These are phyloP conservation scores for Brassica hybrid DNA, from an alignment of 441 rosid genomes.

Conservation along the genomic window DNA sequence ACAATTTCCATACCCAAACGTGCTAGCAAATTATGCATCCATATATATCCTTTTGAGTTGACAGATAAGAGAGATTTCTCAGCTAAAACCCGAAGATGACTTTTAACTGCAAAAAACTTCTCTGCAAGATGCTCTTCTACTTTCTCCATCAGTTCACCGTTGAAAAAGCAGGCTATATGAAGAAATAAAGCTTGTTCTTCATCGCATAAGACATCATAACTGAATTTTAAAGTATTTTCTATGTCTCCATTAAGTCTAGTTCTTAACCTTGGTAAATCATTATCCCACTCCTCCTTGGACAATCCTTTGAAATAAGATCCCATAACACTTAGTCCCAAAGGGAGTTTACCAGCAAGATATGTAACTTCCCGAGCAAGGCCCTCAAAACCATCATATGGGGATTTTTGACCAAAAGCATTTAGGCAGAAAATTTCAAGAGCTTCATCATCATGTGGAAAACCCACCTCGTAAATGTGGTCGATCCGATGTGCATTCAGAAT, in stretches of 20 bases:
- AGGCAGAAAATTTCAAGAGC: slow-evolving; percentile 48
- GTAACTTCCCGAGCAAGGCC: slow-evolving; percentile 47
- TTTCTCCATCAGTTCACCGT: too few species aligned
- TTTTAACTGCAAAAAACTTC: too few species aligned
- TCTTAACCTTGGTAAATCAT: slow-evolving; percentile 12
- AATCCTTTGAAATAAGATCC: slow-evolving; percentile 50
- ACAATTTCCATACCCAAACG: too few species aligned
- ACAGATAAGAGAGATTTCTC: too few species aligned
- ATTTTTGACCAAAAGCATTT: slow-evolving; percentile 50
- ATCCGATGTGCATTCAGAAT: slow-evolving; percentile 1
- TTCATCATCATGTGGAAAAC: neutral
- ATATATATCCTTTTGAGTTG: too few species aligned
- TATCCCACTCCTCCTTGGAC: neutral
- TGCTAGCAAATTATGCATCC: too few species aligned
- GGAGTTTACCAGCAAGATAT: slow-evolving; percentile 46
- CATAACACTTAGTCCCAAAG: slow-evolving; percentile 61
- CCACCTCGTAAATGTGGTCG: slow-evolving; percentile 12
- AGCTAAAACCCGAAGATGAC: too few species aligned
- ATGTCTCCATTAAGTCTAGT: slow-evolving; percentile 19
- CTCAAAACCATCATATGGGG: slow-evolving; percentile 43
- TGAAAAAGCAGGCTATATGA: neutral
- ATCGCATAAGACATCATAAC: neutral
- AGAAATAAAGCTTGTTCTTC: slow-evolving; percentile 2
- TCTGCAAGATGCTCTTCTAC: too few species aligned
- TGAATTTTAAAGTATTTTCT: neutral